Conservation (phyloP, 495 filamentous ascomycete genomes). For the Aspergillus diversus region DNA sequence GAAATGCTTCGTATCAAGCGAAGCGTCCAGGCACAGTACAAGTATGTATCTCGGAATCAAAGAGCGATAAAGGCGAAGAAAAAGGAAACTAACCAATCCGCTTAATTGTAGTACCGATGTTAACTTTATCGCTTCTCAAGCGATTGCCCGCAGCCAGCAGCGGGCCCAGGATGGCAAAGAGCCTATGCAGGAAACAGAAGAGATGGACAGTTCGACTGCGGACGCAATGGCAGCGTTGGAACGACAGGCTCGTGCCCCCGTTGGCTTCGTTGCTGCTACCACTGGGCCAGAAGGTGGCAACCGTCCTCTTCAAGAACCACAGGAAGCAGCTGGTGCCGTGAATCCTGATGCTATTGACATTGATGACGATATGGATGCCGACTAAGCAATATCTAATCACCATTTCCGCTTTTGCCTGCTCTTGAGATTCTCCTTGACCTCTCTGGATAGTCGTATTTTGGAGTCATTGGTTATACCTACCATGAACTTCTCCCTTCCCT, state of each 20-base stretch:
- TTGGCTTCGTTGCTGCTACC: constrained; percentile 88
- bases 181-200: constrained; percentile 37
- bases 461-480: not conserved
- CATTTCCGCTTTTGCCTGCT: not conserved
- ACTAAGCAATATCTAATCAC: constrained; percentile 26
- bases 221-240: constrained; percentile 94
- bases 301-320: constrained; percentile 47
- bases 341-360: constrained; percentile 93
- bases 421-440: not conserved
- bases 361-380: constrained; percentile 64
- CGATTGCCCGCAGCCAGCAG: constrained; percentile 78
- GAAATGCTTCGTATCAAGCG: constrained; percentile 98
- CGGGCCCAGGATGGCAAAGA: constrained; percentile 47
- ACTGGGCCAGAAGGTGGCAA: constrained; percentile 78
- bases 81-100: constrained; percentile 17
- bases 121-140: constrained; percentile 97
- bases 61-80: constrained; percentile 3
- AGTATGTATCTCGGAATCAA: constrained; percentile 53
- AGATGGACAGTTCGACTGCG: constrained; percentile 54
- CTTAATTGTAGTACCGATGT: constrained; percentile 74
- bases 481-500: not conserved
- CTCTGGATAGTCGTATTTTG: not conserved
- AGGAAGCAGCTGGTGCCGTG: constrained; percentile 52
- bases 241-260: constrained; percentile 82
- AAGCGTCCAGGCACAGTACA: constrained; percentile 96